Evolutionary conservation across 257 asterid species (phyloP).

Genomic region (Anisodus acutangulus): DNA sequence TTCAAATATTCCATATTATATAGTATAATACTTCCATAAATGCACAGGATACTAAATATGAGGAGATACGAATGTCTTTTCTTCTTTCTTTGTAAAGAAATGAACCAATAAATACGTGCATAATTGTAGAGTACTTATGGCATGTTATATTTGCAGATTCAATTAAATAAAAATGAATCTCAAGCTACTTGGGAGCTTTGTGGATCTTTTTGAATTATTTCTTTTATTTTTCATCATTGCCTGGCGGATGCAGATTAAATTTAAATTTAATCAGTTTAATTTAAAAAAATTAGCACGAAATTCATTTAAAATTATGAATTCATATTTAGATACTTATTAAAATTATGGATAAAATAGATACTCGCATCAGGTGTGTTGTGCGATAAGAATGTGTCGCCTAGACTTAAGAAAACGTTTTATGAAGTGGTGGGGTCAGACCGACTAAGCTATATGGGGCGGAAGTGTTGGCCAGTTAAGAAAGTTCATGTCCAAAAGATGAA

Average conservation of each 20-base stretch:
- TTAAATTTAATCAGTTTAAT: not conserved
- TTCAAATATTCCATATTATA: not conserved
- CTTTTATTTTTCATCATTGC: not conserved
- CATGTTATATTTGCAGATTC: conserved; percentile 19
- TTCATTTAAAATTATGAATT: not conserved
- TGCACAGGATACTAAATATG: not conserved
- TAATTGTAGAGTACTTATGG: conserved; percentile 15
- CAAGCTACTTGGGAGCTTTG: conserved; percentile 19
- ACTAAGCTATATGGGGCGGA: too few relatives aligned
- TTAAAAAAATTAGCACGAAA: not conserved
- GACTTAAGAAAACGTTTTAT: too few relatives aligned
- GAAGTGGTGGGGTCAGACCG: too few relatives aligned
- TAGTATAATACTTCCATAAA: not conserved
- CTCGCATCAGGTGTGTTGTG: too few relatives aligned
- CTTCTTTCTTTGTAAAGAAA: not conserved
- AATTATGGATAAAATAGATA: too few relatives aligned
- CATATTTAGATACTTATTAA: not conserved
- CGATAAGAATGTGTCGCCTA: too few relatives aligned
- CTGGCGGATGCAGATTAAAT: too few relatives aligned
- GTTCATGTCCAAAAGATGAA: too few relatives aligned
- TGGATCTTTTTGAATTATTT: not conserved
- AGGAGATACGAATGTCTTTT: conserved; percentile 2
- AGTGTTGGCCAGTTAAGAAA: too few relatives aligned
- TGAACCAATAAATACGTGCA: not conserved
- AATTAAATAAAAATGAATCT: conserved; percentile 10